These are phyloP conservation scores for Mycosphaerella arachidis DNA, from an alignment of 2,329 filamentous ascomycete genomes.

Conservation along the genomic window DNA sequence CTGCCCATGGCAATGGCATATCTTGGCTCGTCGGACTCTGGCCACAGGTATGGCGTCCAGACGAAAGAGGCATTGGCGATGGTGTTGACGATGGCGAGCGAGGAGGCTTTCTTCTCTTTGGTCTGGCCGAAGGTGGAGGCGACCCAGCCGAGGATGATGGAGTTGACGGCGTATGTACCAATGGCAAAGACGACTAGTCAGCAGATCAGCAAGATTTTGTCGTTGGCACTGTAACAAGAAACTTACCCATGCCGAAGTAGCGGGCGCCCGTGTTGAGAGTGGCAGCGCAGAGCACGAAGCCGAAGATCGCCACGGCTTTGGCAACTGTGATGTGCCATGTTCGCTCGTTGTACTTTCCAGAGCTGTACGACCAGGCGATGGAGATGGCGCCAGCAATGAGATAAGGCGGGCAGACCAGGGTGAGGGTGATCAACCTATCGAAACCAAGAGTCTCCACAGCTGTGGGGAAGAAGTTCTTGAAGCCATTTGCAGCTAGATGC, in stretches of 20 bases:
- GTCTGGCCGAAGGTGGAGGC: slow-evolving; percentile 44
- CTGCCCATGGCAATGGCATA: slow-evolving; percentile 45
- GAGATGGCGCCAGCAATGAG: slow-evolving; percentile 30
- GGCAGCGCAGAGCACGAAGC: slow-evolving; percentile 36
- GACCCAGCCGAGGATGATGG: slow-evolving; percentile 47
- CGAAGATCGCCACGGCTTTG: slow-evolving; percentile 35
- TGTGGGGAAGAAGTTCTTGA: slow-evolving; percentile 43
- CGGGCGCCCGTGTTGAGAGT: slow-evolving; percentile 35
- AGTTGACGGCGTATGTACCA: slow-evolving; percentile 45
- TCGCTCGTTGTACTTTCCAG: slow-evolving; percentile 37
- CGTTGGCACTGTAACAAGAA: no score
- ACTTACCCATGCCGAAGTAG: slow-evolving; percentile 26
- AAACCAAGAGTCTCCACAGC: slow-evolving; percentile 50
- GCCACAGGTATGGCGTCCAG: slow-evolving; percentile 51
- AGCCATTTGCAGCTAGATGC: slow-evolving; percentile 49
- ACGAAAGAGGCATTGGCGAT: slow-evolving; percentile 48
- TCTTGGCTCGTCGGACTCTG: slow-evolving; percentile 42
- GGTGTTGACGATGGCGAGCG: slow-evolving; percentile 48
- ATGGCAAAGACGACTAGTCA: slow-evolving; percentile 25
- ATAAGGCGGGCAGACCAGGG: slow-evolving; percentile 43
- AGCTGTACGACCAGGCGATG: slow-evolving; percentile 33
- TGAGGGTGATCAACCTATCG: slow-evolving; percentile 45
- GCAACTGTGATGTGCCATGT: slow-evolving; percentile 40
- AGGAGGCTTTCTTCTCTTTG: slow-evolving; percentile 48
- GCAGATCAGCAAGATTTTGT: background rate